Evolutionary conservation across 306 rosid genomes (phyloP).

Genomic region (Vigna reflexopilosa): DNA sequence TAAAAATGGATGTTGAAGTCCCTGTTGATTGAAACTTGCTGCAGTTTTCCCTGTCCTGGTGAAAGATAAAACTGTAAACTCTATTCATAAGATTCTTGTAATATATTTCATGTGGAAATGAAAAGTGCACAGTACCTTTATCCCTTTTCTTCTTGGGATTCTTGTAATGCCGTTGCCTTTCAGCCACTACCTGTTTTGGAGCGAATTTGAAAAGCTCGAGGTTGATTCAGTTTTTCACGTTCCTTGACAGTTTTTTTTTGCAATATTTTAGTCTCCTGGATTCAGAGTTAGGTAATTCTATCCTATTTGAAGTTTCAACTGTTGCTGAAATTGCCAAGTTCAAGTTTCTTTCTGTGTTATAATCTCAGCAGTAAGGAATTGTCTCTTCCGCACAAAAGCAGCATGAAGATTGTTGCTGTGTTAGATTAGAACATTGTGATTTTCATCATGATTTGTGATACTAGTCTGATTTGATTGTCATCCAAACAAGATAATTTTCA

Average conservation of each 20-base stretch:
- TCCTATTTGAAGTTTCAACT: neutral
- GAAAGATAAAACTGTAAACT: slow-evolving; percentile 38
- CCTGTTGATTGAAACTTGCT: slow-evolving; percentile 63
- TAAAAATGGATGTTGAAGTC: slow-evolving; percentile 85
- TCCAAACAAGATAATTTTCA: neutral
- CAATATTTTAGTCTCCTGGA: neutral
- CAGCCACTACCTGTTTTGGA: slow-evolving; percentile 37
- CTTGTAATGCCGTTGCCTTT: slow-evolving; percentile 37
- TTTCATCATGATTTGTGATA: neutral
- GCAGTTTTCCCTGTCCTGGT: slow-evolving; percentile 20
- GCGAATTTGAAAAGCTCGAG: slow-evolving; percentile 20
- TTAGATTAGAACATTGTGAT: neutral
- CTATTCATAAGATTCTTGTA: slow-evolving; percentile 29
- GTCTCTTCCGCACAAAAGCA: neutral
- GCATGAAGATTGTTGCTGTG: neutral
- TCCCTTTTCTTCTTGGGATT: slow-evolving; percentile 43
- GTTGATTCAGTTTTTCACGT: slow-evolving; percentile 16
- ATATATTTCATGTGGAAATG: slow-evolving; percentile 42
- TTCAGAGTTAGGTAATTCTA: slow-evolving; percentile 12
- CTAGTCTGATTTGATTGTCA: neutral
- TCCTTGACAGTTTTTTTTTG: slow-evolving; percentile 24
- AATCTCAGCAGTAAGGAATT: neutral
- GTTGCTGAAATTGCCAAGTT: slow-evolving; percentile 3
- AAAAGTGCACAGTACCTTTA: slow-evolving; percentile 30
- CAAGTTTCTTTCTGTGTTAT: neutral